Evolutionary conservation across 1,284 basidiomycete species (phyloP), one percentile per base, ranked within the genome.

Genomic region (Ceratobasidium sp.): DNA sequence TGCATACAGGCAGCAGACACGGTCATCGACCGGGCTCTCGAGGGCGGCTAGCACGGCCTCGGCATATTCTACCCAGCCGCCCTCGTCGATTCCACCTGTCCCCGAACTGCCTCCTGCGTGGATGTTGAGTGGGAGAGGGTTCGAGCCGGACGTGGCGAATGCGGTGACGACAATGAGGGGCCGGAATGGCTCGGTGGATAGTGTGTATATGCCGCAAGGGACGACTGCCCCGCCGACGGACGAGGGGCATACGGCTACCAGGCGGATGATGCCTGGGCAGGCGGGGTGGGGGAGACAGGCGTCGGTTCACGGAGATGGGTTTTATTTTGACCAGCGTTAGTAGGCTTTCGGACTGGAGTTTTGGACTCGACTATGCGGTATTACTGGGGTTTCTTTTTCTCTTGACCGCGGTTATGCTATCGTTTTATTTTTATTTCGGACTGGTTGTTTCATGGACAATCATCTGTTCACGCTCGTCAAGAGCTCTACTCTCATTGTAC

Each of bases 21-120:
- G 44, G 28, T 35, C 38, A 21, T 57, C 66, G 5, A 46, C 23
- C 13, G 55, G 43, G 21, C 16, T 57, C 11, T 69, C 66, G n/a
- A 50, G 66, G 11, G 52, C 63, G 2, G 50, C 66, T 26, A 69
- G 66, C 66, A 69, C 66, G 6, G 66, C 66, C 30, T 69, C 66
- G 9, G 66, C 43, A 13, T 69, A 69, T 23, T 69, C 66, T 16
- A 50, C 55, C 41, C 41, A 32, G 32, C 57, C 66, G 11, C 26
- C 52, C 4, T 46, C 52, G 35, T 30, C 66, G 13, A 2, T 41
- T 43, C 66, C 63, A n/a, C 63, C 66, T 26, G 32, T 69, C 21
- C 66, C 66, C 14, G 38, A 9, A 7, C 8, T 69, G 26, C 52
- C 63, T 1, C 28, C 62, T 11, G 43, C 44, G 18, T 50, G 38